These are phyloP conservation scores for Citrus hindsii DNA, from an alignment of 345 rosid genomes.

Conservation along the genomic window DNA sequence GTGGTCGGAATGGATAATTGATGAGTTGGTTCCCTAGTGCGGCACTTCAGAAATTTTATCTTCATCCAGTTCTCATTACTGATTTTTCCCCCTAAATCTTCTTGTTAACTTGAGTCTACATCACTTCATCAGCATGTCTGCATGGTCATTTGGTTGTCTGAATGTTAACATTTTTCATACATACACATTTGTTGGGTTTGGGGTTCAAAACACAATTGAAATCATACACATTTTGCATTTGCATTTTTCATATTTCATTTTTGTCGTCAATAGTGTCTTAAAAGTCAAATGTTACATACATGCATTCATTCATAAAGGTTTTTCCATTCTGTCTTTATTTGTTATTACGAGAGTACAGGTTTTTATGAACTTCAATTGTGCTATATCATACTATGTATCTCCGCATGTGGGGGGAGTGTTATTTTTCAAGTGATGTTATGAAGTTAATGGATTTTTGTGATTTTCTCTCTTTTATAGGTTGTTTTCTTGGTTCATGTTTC, in stretches of 20 bases:
- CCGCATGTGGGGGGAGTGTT: constrained; percentile 10
- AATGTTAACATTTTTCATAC: neutral
- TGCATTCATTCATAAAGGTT: constrained; percentile 37
- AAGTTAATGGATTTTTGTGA: neutral
- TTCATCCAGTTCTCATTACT: constrained; percentile 12
- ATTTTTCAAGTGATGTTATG: neutral
- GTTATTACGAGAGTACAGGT: neutral
- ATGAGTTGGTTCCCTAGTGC: constrained; percentile 16
- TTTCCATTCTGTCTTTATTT: neutral
- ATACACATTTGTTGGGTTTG: constrained; percentile 10
- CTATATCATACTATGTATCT: constrained; percentile 17
- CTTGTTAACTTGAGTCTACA: constrained; percentile 17
- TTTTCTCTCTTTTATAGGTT: neutral
- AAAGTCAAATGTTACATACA: constrained; percentile 25
- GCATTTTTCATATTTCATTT: constrained; percentile 26
- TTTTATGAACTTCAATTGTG: constrained; percentile 6
- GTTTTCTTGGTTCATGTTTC: neutral
- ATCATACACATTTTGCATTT: constrained; percentile 24
- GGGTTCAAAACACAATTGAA: constrained; percentile 27
- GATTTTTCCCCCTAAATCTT: neutral
- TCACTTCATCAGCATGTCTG: constrained; percentile 16
- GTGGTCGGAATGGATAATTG: constrained; percentile 15
- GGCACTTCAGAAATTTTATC: constrained; percentile 6
- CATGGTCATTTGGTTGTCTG: constrained; percentile 23
- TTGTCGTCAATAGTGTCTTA: constrained; percentile 8